These are phyloP conservation scores for Jackrogersella multiformis DNA, from an alignment of 495 filamentous ascomycete genomes.

Conservation along the genomic window DNA sequence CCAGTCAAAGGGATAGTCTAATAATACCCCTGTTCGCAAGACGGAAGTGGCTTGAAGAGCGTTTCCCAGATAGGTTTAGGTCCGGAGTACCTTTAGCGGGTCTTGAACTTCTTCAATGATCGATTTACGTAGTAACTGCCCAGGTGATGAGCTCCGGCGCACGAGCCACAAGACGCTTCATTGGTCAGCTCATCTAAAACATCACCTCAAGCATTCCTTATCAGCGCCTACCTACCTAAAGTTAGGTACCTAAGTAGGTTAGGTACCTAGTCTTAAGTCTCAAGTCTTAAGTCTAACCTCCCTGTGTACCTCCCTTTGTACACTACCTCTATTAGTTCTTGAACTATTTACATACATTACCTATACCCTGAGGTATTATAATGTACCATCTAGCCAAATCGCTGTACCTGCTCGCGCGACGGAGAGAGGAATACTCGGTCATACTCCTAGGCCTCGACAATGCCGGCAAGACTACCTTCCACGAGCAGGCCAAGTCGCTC, in stretches of 20 bases:
- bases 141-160: not conserved
- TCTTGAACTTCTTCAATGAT: too few species aligned
- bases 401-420: slow-evolving; percentile 90
- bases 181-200: slow-evolving; percentile 31
- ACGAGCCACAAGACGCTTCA: slow-evolving; percentile 6
- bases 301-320: not conserved
- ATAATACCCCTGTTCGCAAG: too few species aligned
- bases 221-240: too few species aligned
- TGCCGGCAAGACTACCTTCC: slow-evolving; percentile 97
- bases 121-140: too few species aligned
- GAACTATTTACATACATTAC: not conserved
- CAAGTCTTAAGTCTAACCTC: slow-evolving; percentile 10
- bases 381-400: slow-evolving; percentile 98
- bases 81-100: not conserved
- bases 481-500: slow-evolving; percentile 91
- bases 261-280: too few species aligned
- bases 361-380: not conserved
- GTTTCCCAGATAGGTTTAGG: not conserved
- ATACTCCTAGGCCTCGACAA: slow-evolving; percentile 97
- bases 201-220: slow-evolving; percentile 18
- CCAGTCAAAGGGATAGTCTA: too few species aligned
- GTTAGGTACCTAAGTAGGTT: too few species aligned
- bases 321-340: too few species aligned
- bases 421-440: slow-evolving; percentile 98
- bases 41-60: too few species aligned